Evolutionary conservation across 1,284 basidiomycete species (phyloP).

Genomic region (Papiliotrema fonsecae): DNA sequence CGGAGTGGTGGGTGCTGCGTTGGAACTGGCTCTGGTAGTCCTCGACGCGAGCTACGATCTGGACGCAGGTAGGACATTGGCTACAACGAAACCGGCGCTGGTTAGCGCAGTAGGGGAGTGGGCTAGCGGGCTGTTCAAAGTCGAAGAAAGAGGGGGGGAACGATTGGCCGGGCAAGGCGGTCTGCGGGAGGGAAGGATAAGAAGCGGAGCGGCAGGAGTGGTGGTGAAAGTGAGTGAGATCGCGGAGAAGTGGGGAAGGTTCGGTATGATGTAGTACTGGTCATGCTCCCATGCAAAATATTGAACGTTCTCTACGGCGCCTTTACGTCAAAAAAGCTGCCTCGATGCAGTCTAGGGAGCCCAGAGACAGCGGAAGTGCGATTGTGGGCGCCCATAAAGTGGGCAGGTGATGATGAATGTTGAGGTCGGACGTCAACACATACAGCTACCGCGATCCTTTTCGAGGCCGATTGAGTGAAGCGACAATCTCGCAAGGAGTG

Average conservation of each 20-base stretch:
- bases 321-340: no score
- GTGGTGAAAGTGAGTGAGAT: conserved; percentile 74
- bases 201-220: conserved; percentile 69
- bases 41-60: conserved; percentile 69
- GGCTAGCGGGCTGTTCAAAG: conserved; percentile 65
- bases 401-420: no score
- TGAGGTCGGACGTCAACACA: no score
- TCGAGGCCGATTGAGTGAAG: no score
- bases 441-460: no score
- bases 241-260: conserved; percentile 63
- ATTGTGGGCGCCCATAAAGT: no score
- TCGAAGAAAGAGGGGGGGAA: conserved; percentile 61
- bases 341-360: no score
- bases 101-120: conserved; percentile 73
- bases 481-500: no score
- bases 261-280: conserved; percentile 10
- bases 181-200: conserved; percentile 49
- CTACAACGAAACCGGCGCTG: conserved; percentile 66
- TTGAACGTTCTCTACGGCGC: no score
- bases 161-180: conserved; percentile 62
- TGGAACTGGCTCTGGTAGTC: conserved; percentile 71
- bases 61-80: conserved; percentile 68
- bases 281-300: no score
- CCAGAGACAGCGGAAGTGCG: no score
- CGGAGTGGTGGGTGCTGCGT: conserved; percentile 63